Conservation (phyloP, 2,329 filamentous ascomycete species). For the Davidsoniella eucalypti region DNA sequence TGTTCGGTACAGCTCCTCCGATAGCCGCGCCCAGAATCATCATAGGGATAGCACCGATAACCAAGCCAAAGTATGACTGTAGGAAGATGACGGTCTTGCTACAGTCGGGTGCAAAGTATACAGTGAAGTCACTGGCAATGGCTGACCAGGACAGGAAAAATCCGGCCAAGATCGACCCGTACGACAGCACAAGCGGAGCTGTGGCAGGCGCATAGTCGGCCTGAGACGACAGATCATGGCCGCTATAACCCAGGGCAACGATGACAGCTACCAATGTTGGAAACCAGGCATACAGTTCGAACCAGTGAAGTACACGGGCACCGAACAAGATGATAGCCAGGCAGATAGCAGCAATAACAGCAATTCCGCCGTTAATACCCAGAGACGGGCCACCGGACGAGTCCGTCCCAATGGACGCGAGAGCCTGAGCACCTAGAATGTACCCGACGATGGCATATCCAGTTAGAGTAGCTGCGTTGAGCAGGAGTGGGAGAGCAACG, state of each 20-base stretch:
- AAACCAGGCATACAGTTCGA: conserved; percentile 32
- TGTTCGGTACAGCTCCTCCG: conserved; percentile 15
- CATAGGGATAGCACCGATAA: conserved; percentile 15
- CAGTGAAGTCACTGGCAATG: conserved; percentile 25
- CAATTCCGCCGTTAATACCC: conserved; percentile 29
- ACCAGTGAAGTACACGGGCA: conserved; percentile 27
- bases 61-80: conserved; percentile 9
- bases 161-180: conserved; percentile 25
- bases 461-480: conserved; percentile 31
- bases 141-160: conserved; percentile 27
- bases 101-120: conserved; percentile 19
- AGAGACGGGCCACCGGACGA: conserved; percentile 18
- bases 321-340: conserved; percentile 32
- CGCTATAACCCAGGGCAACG: conserved; percentile 25
- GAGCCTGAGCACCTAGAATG: conserved; percentile 29
- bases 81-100: conserved; percentile 6
- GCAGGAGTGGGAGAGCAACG: conserved; percentile 17
- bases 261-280: conserved; percentile 24
- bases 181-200: conserved; percentile 17
- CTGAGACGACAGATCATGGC: conserved; percentile 23
- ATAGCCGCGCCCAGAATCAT: conserved; percentile 24
- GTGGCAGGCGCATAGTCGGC: conserved; percentile 16
- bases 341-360: conserved; percentile 28
- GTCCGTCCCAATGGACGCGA: conserved; percentile 21
- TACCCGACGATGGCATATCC: conserved; percentile 32